Conservation (phyloP, 768 basidiomycete species). For the Hortiboletus flavorubellus region DNA sequence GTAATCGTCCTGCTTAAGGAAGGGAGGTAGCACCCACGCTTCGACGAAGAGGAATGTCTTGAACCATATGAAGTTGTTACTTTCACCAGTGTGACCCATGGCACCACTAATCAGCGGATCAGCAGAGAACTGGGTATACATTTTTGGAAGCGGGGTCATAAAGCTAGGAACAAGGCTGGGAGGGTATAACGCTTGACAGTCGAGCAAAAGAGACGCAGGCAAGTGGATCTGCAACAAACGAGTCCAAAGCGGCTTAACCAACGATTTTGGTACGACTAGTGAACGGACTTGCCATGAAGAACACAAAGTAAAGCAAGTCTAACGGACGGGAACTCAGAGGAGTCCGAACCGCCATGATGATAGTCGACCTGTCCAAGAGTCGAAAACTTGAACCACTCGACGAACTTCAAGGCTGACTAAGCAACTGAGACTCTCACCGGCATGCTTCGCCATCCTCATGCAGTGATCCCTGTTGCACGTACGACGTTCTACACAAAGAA, state of each 20-base stretch:
- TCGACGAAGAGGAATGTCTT: constrained; percentile 62
- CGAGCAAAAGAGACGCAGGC: constrained; percentile 64
- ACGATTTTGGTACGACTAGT: neutral
- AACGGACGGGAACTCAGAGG: constrained; percentile 56
- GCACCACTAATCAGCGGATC: constrained; percentile 65
- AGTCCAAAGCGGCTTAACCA: neutral
- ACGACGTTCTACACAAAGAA: neutral
- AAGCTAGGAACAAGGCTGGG: constrained; percentile 44
- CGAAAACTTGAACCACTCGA: too few species aligned
- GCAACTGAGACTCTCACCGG: too few species aligned
- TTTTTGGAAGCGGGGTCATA: constrained; percentile 41
- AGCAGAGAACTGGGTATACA: constrained; percentile 55
- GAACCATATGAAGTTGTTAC: constrained; percentile 52
- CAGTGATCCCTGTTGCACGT: too few species aligned
- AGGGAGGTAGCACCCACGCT: constrained; percentile 38
- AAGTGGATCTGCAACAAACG: constrained; percentile 51
- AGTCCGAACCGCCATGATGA: constrained; percentile 16
- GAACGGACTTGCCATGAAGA: constrained; percentile 53
- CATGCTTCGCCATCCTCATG: too few species aligned
- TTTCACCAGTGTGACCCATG: constrained; percentile 39
- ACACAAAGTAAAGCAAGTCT: constrained; percentile 66
- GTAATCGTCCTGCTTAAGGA: neutral
- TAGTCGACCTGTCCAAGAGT: too few species aligned
- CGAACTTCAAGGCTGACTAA: too few species aligned
- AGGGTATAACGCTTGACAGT: constrained; percentile 68